Base-by-base conservation (phyloP, 495 filamentous ascomycete genomes). In the Ramalina intermedia region DNA sequence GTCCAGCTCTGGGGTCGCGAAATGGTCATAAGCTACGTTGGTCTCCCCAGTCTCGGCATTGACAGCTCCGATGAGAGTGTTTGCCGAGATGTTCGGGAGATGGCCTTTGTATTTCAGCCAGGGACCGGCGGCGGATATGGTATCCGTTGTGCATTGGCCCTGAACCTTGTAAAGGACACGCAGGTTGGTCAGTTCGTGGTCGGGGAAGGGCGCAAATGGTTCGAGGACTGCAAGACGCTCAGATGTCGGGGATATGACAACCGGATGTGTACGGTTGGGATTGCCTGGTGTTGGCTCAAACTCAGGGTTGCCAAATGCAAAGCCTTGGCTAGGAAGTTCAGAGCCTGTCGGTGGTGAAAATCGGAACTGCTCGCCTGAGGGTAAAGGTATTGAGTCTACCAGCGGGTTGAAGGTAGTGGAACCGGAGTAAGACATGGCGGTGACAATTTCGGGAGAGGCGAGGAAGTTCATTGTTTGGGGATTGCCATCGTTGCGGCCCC, bases 101-200 rank as follows among this genome's bases (percentile, higher is more conserved):
- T 98, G 91, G 53, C 91, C 91, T 73, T 96, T 96, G 78, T 95
- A 98, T 67, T 96, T 96, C 35, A 98, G 73, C 91, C 91, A 98
- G 3, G 89, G 89, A 6, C 91, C 91, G 3, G 91, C 91, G 6
- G 90, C 91, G 18, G 89, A 96, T 63, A 98, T 98, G 51, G 91
- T 95, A 66, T 98, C 91, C 33, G 91, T 98, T 35, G 91, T 58
- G 76, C 91, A 96, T 66, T 98, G 93, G 48, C 91, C 91, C 50
- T 86, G 82, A 43, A 96, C 83, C 69, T 95, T 96, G 72, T 91
- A 87, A 13, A 98, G 80, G 16, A 98, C 86, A 24, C 75, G 74
- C 13, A 93, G 70, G 36, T 73, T 76, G 20, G 73, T 69, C 17
- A 96, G 75, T 24, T 96, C 90, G 16, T 69, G 68, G 26, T 68